Conservation (phyloP, 1,139 yeast species). For the Candida smagusa region DNA sequence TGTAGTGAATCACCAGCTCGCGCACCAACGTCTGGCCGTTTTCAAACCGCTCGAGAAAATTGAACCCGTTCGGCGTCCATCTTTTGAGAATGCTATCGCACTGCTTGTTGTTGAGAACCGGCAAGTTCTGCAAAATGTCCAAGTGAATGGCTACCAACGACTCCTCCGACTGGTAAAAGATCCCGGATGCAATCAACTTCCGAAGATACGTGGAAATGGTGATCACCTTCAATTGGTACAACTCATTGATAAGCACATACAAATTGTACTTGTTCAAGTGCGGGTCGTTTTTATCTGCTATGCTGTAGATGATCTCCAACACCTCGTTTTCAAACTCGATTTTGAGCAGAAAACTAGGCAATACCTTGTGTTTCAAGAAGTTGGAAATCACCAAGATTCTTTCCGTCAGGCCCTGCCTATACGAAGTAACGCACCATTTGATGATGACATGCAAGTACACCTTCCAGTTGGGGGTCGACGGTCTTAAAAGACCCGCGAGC, state of each 20-base stretch:
- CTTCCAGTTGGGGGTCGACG: conserved; percentile 34
- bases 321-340: conserved; percentile 48
- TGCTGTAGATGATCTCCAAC: conserved; percentile 25
- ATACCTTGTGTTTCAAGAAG: conserved; percentile 33
- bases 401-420: conserved; percentile 30
- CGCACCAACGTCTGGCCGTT: conserved; percentile 26
- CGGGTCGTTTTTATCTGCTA: conserved; percentile 19
- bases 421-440: conserved; percentile 49
- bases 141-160: conserved; percentile 43
- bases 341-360: conserved; percentile 23
- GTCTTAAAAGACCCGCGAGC: conserved; percentile 28
- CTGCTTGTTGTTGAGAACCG: conserved; percentile 49
- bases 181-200: conserved; percentile 78
- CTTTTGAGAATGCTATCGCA: conserved; percentile 47
- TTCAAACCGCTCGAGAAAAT: conserved; percentile 33
- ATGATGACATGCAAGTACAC: conserved; percentile 35
- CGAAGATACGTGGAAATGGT: conserved; percentile 69
- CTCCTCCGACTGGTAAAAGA: conserved; percentile 49
- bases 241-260: conserved; percentile 52
- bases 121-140: conserved; percentile 50
- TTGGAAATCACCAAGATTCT: conserved; percentile 37
- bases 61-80: conserved; percentile 30
- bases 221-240: conserved; percentile 49
- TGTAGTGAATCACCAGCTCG: conserved; percentile 21
- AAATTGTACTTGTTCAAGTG: conserved; percentile 31